phyloP scores from a whole-genome alignment of 2,329 filamentous ascomycete species.

The Trichoderma gracile region DNA sequence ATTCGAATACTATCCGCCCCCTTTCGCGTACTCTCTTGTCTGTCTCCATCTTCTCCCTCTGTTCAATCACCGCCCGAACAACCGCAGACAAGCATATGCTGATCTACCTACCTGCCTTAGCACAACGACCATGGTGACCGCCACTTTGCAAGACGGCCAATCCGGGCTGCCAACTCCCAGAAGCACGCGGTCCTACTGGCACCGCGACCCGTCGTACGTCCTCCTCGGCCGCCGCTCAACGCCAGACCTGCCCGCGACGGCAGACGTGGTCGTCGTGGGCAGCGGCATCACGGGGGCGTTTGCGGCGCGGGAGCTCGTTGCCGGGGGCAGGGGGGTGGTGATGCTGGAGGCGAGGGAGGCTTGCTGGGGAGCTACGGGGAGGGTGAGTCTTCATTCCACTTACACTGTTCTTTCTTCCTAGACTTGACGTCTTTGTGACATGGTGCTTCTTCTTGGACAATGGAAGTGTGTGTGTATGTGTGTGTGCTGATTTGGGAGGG shows the following conservation, averaged over 20 bases:
- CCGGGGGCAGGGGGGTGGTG: slow-evolving; percentile 57
- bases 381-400: slow-evolving; percentile 51
- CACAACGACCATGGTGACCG: slow-evolving; percentile 40
- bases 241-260: slow-evolving; percentile 57
- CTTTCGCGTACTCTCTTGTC: not conserved
- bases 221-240: slow-evolving; percentile 71
- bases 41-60: not conserved
- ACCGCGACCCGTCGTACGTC: slow-evolving; percentile 62
- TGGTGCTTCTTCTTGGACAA: not conserved
- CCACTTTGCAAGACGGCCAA: slow-evolving; percentile 39
- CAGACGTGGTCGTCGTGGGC: slow-evolving; percentile 71
- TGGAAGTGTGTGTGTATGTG: not conserved
- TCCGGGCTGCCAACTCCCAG: slow-evolving; percentile 60
- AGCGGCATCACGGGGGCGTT: slow-evolving; percentile 77
- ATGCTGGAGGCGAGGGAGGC: slow-evolving; percentile 78
- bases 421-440: not conserved
- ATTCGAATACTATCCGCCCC: not conserved
- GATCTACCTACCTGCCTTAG: too few relatives aligned
- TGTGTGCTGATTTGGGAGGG: not conserved
- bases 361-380: slow-evolving; percentile 81
- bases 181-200: slow-evolving; percentile 72
- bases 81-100: not conserved
- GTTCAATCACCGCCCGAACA: not conserved
- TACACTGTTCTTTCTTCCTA: too few relatives aligned
- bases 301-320: slow-evolving; percentile 63